Percentiles rank a stretch among this genome's conserved stretches.
Conservation (phyloP, 768 basidiomycete species). For the Naganishia randhawae region DNA sequence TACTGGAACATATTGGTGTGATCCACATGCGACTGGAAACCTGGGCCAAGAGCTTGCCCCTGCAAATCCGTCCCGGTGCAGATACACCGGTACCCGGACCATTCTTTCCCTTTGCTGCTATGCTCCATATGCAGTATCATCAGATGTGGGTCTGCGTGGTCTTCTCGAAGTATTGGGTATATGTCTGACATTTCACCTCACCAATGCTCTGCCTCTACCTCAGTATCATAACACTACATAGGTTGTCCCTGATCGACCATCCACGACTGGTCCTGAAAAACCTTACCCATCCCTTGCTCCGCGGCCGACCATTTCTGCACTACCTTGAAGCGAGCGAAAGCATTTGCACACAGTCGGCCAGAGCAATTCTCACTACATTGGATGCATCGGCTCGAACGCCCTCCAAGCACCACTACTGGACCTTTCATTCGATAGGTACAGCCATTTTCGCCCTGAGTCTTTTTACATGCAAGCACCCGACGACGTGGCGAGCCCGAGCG, state of each 20-base stretch:
- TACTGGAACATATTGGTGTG: conserved; percentile 6
- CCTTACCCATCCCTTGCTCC: not conserved
- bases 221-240: conserved; percentile 3
- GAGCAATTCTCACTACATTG: not conserved
- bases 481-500: conserved; percentile 6
- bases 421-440: conserved; percentile 1
- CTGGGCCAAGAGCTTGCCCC: conserved; percentile 5
- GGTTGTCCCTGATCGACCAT: not conserved
- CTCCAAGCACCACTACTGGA: not conserved
- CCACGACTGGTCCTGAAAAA: not conserved
- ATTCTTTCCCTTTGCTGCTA: conserved; percentile 3
- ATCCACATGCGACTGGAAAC: conserved; percentile 1
- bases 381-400: conserved; percentile 8
- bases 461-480: conserved; percentile 9
- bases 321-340: conserved; percentile 6
- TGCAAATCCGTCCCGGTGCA: not conserved
- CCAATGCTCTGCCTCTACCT: not conserved
- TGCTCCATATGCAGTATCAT: conserved; percentile 15
- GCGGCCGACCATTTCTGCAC: not conserved
- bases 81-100: conserved; percentile 4
- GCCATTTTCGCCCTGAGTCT: conserved; percentile 6
- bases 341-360: conserved; percentile 4
- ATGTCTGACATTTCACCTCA: not conserved
- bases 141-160: not conserved
- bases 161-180: not conserved